Conservation (phyloP, 1,284 basidiomycete genomes). For the Porodaedalea pini region DNA sequence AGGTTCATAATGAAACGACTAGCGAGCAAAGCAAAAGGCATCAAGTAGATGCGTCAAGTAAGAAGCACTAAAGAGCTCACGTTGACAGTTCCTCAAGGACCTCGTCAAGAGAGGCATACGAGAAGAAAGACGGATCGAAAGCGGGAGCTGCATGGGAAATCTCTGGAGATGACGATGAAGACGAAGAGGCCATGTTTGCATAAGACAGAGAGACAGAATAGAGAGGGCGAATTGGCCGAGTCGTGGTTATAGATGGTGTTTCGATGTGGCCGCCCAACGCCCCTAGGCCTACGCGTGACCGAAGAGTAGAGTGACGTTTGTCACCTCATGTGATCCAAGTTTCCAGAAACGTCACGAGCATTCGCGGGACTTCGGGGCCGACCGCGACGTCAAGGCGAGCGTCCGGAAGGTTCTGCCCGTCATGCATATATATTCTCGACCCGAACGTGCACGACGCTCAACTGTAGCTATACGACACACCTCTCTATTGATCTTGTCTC, state of each 20-base stretch:
- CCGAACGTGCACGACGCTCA: too few relatives aligned
- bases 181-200: constrained; percentile 47
- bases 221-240: constrained; percentile 4
- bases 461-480: too few relatives aligned
- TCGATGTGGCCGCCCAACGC: neutral
- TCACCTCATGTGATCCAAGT: neutral
- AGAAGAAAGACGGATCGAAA: constrained; percentile 49
- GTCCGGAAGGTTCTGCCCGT: too few relatives aligned
- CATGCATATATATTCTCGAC: too few relatives aligned
- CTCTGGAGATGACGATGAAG: constrained; percentile 69
- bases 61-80: constrained; percentile 35
- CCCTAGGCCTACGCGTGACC: neutral
- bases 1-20: constrained; percentile 97
- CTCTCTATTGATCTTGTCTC: neutral
- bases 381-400: too few relatives aligned
- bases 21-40: constrained; percentile 19
- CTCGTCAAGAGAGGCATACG: constrained; percentile 66
- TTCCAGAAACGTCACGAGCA: too few relatives aligned
- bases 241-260: constrained; percentile 12
- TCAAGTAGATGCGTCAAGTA: constrained; percentile 13
- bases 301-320: neutral
- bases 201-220: constrained; percentile 8
- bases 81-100: constrained; percentile 90
- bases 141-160: constrained; percentile 48
- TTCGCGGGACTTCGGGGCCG: too few relatives aligned